Conservation (phyloP, 768 basidiomycete species). For the Lentinula aciculospora region DNA sequence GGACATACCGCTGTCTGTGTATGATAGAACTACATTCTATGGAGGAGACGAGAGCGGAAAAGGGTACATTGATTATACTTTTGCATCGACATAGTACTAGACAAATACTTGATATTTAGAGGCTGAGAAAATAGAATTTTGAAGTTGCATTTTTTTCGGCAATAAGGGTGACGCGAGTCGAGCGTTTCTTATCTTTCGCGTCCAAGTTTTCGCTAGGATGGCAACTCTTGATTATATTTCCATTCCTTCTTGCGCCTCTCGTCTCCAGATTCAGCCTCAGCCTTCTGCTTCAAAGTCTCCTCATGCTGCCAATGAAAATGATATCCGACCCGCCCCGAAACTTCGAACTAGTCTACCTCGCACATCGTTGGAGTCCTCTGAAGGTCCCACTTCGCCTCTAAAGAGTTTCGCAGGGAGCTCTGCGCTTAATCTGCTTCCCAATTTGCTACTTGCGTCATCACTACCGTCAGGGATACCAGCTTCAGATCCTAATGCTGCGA, state of each 20-base stretch:
- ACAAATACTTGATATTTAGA: background rate
- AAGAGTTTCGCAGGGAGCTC: slow-evolving; percentile 18
- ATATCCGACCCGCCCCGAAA: slow-evolving; percentile 34
- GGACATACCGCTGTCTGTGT: slow-evolving; percentile 14
- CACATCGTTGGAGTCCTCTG: slow-evolving; percentile 23
- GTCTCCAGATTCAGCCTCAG: slow-evolving; percentile 21
- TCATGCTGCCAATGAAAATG: slow-evolving; percentile 13
- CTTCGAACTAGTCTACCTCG: slow-evolving; percentile 38
- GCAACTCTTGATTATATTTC: slow-evolving; percentile 46
- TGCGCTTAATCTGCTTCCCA: slow-evolving; percentile 31
- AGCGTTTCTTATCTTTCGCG: background rate
- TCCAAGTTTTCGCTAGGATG: slow-evolving; percentile 20
- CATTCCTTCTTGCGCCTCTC: slow-evolving; percentile 35
- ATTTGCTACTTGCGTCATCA: slow-evolving; percentile 29
- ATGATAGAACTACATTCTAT: slow-evolving; percentile 18
- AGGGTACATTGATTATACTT: slow-evolving; percentile 25
- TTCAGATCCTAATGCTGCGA: slow-evolving; percentile 11
- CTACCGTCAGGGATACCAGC: slow-evolving; percentile 14
- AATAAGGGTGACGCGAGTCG: background rate
- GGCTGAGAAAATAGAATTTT: too few species aligned
- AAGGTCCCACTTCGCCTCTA: slow-evolving; percentile 16
- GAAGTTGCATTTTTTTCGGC: too few species aligned
- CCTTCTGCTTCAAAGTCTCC: background rate
- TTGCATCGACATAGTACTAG: slow-evolving; percentile 10
- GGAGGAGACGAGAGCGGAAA: slow-evolving; percentile 17